phyloP scores from a whole-genome alignment of 1,284 basidiomycete species.

The Boletellus deceptivus region DNA sequence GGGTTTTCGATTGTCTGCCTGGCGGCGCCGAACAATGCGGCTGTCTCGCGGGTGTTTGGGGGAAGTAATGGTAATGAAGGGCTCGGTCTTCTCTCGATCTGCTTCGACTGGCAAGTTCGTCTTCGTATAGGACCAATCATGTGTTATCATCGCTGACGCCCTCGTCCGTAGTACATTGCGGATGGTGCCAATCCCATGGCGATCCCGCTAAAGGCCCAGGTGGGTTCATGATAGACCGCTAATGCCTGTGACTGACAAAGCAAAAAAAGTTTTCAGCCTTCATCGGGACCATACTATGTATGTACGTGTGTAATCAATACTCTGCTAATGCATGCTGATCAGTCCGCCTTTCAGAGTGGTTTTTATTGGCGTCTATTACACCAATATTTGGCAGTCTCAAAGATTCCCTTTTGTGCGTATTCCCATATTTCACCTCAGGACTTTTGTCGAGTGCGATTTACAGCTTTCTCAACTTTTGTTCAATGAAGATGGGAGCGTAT shows the following conservation, averaged over 20 bases:
- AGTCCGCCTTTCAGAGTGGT: constrained; percentile 33
- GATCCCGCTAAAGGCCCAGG: constrained; percentile 44
- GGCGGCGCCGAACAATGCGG: constrained; percentile 45
- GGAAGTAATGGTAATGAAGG: constrained; percentile 62
- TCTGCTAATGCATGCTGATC: constrained; percentile 2
- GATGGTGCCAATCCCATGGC: constrained; percentile 41
- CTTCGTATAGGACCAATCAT: background rate
- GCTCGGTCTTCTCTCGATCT: constrained; percentile 48
- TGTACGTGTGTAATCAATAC: constrained; percentile 29
- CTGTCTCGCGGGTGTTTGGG: constrained; percentile 58
- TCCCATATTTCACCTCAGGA: background rate
- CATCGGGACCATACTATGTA: constrained; percentile 45
- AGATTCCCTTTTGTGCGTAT: constrained; percentile 47
- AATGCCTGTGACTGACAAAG: background rate
- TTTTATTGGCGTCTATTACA: constrained; percentile 42
- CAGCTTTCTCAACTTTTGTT: constrained; percentile 52
- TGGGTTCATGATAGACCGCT: constrained; percentile 1
- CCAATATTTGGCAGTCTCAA: constrained; percentile 47
- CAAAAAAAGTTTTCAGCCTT: constrained; percentile 38
- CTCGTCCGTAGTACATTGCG: constrained; percentile 42
- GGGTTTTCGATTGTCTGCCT: constrained; percentile 59
- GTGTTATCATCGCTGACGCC: background rate
- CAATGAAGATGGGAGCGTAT: constrained; percentile 48
- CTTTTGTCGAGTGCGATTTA: background rate
- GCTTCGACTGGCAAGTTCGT: constrained; percentile 54